Base-by-base conservation (phyloP, 495 filamentous ascomycete species). In the Astrothelium subdiscretum region DNA sequence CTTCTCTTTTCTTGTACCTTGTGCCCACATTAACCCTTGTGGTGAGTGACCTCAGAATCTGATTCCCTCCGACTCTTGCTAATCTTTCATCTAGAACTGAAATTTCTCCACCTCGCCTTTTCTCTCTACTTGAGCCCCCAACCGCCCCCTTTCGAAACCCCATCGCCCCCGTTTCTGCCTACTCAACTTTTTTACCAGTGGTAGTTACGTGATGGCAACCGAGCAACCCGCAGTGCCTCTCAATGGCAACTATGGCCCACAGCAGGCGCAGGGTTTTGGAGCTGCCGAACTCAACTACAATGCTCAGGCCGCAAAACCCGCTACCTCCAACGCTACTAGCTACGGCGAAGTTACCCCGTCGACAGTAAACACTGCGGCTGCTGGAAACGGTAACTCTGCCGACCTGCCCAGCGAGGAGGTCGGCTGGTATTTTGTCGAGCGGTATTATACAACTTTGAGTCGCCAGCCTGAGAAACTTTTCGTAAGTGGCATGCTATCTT, bases 351-450 rank as follows among this genome's bases (percentile, higher is more conserved):
- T 10, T 8, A 63, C 24, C 42, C 68, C 51, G 24, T 63, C 63
- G 42, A 60, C 59, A 40, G 59, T n/a, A 27, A 31, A 59, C 52
- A 57, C 63, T 48, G 51, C 58, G 22, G 42, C 61, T 57, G 61
- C 57, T 57, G 63, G 60, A 66, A 58, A 42, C 35, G 31, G 59
- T 24, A 29, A 42, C 42, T 29, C 63, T 31, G 32, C 67, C n/a
- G 71, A 70, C 31, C 69, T 75, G 26, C 68, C 75, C 51, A 95
- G 94, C 74, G 89, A 92, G 74, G 90, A 97, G 76, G 89, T 98
- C 59, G 94, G 91, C 68, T 98, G 94, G 94, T 97, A 91, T 75
- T 98, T 98, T 66, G 94, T 97, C 35, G 95, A 98, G 81, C 91
- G 96, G 72, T 97, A 95, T 80, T 98, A 98, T 75, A 97, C 90